Percentiles rank a stretch among this genome's conserved stretches.
These are phyloP conservation scores for Fistulifera pelliculosa DNA, from an alignment of 108 stramenopile species.

Conservation along the genomic window DNA sequence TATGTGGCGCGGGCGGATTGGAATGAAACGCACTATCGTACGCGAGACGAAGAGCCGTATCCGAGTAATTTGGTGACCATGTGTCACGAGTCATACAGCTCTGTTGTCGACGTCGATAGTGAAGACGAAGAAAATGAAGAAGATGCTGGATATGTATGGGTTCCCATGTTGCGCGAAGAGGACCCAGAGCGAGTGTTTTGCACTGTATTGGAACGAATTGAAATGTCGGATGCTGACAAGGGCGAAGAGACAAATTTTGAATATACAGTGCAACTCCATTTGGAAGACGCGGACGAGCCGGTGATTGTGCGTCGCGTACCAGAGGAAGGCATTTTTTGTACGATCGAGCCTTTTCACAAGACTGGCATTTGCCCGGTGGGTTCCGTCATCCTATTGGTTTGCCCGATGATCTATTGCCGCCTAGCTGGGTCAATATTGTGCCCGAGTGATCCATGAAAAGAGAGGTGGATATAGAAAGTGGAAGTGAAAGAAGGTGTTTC, in stretches of 20 bases:
- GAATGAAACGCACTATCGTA: constrained; percentile 17
- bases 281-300: neutral
- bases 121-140: neutral
- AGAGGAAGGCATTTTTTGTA: constrained; percentile 18
- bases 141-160: neutral
- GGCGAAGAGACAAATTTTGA: neutral
- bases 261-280: constrained; percentile 11
- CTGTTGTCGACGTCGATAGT: neutral
- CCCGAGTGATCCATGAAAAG: too few relatives aligned
- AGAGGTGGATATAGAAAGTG: too few relatives aligned
- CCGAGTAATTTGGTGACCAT: constrained; percentile 27
- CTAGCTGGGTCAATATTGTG: constrained; percentile 15
- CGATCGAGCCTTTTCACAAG: constrained; percentile 27
- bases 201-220: constrained; percentile 14
- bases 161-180: constrained; percentile 8
- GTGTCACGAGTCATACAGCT: constrained; percentile 24
- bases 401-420: constrained; percentile 43
- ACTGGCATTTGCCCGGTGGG: constrained; percentile 36
- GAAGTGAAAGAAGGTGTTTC: too few relatives aligned
- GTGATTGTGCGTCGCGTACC: constrained; percentile 14
- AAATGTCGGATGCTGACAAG: neutral
- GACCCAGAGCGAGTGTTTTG: constrained; percentile 14
- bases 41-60: constrained; percentile 36
- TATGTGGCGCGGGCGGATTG: constrained; percentile 47
- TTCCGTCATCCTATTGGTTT: constrained; percentile 47